phyloP scores from a whole-genome alignment of 805 yeast genomes.

The Pichia gijzeniarum region DNA sequence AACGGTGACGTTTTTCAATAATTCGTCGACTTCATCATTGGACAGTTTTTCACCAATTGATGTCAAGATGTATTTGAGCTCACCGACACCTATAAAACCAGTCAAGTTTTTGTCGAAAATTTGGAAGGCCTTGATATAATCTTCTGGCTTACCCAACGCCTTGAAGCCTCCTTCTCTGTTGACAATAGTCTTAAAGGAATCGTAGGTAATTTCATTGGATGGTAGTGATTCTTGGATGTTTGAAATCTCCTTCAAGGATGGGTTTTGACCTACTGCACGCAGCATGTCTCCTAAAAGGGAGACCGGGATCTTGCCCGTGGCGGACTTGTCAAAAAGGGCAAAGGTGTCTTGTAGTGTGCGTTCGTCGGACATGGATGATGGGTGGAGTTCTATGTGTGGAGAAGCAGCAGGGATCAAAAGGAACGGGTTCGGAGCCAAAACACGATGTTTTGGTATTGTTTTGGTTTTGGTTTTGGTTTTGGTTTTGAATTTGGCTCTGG shows the following conservation, averaged over 20 bases:
- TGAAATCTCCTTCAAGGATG: constrained; percentile 82
- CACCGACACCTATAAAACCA: constrained; percentile 96
- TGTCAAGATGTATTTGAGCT: constrained; percentile 88
- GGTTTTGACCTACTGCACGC: constrained; percentile 97
- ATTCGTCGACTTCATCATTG: constrained; percentile 90
- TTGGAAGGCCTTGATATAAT: constrained; percentile 92
- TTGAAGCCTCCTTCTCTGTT: constrained; percentile 86
- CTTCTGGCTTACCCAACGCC: constrained; percentile 83
- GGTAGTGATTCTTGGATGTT: constrained; percentile 39
- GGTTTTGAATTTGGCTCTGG: too few relatives aligned
- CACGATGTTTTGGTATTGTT: too few relatives aligned
- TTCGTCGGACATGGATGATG: constrained; percentile 13
- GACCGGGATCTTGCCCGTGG: constrained; percentile 82
- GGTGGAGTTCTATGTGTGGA: too few relatives aligned
- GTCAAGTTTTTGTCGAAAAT: constrained; percentile 95
- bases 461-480: too few relatives aligned
- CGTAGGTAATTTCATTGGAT: constrained; percentile 54
- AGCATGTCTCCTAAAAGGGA: constrained; percentile 86
- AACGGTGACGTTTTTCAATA: constrained; percentile 89
- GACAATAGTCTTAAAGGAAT: constrained; percentile 66
- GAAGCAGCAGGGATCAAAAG: too few relatives aligned
- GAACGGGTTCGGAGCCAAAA: too few relatives aligned
- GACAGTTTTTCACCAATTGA: constrained; percentile 91
- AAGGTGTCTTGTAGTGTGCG: constrained; percentile 82
- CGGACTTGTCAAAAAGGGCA: constrained; percentile 93